phyloP scores from a whole-genome alignment of 75 land plant genomes.

The Picea sitchensis region DNA sequence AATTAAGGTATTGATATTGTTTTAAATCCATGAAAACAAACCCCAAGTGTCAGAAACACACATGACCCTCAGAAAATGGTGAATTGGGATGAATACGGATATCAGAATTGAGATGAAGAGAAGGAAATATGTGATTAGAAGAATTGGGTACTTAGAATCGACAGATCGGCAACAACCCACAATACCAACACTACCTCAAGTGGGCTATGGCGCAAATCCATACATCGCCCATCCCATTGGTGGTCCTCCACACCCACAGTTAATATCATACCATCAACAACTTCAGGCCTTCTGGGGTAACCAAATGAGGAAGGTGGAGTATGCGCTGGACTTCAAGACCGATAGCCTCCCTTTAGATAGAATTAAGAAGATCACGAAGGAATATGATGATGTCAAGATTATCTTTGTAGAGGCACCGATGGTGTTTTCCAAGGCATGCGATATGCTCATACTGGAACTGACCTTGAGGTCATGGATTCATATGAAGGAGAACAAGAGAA shows the following conservation, averaged over 20 bases:
- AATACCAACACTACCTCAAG: no score
- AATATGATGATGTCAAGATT: constrained; percentile 79
- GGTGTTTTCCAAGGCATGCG: constrained; percentile 78
- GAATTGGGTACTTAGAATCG: no score
- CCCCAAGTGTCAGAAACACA: no score
- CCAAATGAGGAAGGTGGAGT: constrained; percentile 67
- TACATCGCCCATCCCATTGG: background rate
- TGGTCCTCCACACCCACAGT: constrained; percentile 47
- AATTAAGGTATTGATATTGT: no score
- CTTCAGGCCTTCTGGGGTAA: constrained; percentile 62
- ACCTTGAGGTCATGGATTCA: no score
- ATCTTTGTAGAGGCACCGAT: constrained; percentile 87
- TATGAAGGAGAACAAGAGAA: constrained; percentile 81
- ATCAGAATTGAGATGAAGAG: no score
- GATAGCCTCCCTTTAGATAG: constrained; percentile 59
- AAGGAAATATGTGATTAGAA: no score
- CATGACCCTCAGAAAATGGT: no score
- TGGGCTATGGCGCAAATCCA: no score
- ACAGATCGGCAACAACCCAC: no score
- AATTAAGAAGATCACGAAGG: constrained; percentile 62
- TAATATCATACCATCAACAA: constrained; percentile 49
- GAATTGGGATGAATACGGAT: no score
- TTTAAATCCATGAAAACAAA: no score
- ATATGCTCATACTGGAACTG: constrained; percentile 40
- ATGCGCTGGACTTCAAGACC: constrained; percentile 49